Evolutionary conservation across 73 alveolate genomes (phyloP), one percentile per base, ranked within the genome.

Genomic region (Paramecium sonneborni): DNA sequence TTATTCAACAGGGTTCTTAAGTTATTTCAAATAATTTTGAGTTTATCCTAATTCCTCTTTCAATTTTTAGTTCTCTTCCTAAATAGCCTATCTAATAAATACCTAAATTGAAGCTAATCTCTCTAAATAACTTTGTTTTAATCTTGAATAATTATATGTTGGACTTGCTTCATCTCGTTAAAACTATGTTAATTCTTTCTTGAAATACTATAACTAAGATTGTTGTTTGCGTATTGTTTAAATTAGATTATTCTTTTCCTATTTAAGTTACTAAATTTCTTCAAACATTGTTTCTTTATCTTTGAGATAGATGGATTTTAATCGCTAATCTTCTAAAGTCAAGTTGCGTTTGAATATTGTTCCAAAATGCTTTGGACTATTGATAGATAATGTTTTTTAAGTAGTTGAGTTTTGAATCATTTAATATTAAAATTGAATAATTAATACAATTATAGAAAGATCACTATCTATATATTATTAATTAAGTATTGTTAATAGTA

Each of bases 281-380:
- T 74, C 87, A 74, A 74, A 74, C 58, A 74, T 37, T 5, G 87
- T 34, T 74, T 74, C 87, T 10, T 74, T 74, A 39, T 74, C 87
- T 37, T 74, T 62, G 15, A 52, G 68, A 62, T 62, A 62, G 24
- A 62, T 30, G 23, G 84, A 62, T n/a, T 62, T 62, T 32, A 26
- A 26, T 62, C 44, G 6, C 14, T 62, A 30, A 62, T 62, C 84
- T 62, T 62, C 84, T 10, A 62, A 28, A 12, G 84, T 62, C 26
- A 30, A 14, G 28, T 62, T 62, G 26, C 84, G 84, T 62, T 62
- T 62, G 34, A 62, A 62, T 26, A 62, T 32, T 62, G 84, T 62
- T 52, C 68, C 68, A 21, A 52, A 52, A 32, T 62, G 39, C 84
- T 62, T 62, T 3, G 84, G 84, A 62, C 48, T 30, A 32, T 62